phyloP scores from a whole-genome alignment of 768 basidiomycete species.

The Pulveroboletus frians region DNA sequence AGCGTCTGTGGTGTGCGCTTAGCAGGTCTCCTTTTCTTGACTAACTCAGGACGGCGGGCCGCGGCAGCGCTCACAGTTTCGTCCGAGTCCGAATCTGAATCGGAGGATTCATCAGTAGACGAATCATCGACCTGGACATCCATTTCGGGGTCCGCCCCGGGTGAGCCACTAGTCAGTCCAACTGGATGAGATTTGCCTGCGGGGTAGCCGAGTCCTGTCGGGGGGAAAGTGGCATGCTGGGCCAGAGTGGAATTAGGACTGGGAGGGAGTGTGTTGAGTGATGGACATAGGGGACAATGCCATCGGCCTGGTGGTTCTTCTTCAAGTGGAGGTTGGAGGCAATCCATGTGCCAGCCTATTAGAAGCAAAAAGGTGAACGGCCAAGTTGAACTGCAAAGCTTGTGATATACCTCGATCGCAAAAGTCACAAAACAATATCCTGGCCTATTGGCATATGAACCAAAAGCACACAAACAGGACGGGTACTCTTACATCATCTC shows the following conservation, averaged over 20 bases:
- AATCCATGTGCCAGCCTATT: slow-evolving; percentile 81
- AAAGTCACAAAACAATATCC: slow-evolving; percentile 85
- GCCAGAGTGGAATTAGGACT: background rate
- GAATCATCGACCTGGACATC: slow-evolving; percentile 35
- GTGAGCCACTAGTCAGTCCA: slow-evolving; percentile 26
- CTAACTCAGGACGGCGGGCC: slow-evolving; percentile 10
- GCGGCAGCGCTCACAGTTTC: slow-evolving; percentile 14
- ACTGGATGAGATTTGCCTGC: slow-evolving; percentile 22
- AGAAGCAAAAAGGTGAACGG: background rate
- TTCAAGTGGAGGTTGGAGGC: slow-evolving; percentile 65
- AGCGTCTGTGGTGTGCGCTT: slow-evolving; percentile 21
- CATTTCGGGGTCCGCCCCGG: slow-evolving; percentile 24
- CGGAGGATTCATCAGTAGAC: slow-evolving; percentile 31
- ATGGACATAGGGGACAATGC: slow-evolving; percentile 66
- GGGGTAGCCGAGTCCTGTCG: slow-evolving; percentile 22
- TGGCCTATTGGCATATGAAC: slow-evolving; percentile 44
- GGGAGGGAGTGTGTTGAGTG: slow-evolving; percentile 17
- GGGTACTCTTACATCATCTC: slow-evolving; percentile 70
- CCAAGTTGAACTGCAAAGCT: slow-evolving; percentile 4
- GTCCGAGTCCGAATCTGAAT: slow-evolving; percentile 29
- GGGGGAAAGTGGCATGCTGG: slow-evolving; percentile 42
- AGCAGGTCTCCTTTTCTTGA: slow-evolving; percentile 29
- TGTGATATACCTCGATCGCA: slow-evolving; percentile 75
- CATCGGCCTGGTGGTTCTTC: slow-evolving; percentile 72
- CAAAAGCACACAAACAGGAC: slow-evolving; percentile 9